These are phyloP conservation scores for Scytalidium lignicola DNA, from an alignment of 2,329 filamentous ascomycete genomes.

Conservation along the genomic window DNA sequence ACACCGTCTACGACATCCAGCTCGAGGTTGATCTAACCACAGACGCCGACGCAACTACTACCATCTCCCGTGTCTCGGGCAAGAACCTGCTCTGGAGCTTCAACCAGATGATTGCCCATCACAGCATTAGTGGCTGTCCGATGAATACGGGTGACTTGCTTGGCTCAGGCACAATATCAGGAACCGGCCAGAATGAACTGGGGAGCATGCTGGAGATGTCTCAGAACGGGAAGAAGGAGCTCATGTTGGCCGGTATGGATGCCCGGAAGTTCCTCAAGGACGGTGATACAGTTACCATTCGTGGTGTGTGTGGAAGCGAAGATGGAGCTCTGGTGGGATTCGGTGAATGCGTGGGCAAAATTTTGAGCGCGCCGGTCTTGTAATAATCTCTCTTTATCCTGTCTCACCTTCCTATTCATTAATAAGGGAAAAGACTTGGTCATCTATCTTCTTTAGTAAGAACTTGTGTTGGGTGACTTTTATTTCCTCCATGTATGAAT, in stretches of 20 bases:
- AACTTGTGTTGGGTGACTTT: too few relatives aligned
- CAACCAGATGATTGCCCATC: constrained; percentile 77
- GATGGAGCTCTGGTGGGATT: constrained; percentile 69
- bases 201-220: constrained; percentile 72
- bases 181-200: constrained; percentile 46
- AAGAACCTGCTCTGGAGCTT: constrained; percentile 76
- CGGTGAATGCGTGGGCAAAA: constrained; percentile 64
- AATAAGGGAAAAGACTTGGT: too few relatives aligned
- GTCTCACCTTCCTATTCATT: too few relatives aligned
- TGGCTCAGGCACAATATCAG: constrained; percentile 75
- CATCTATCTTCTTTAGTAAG: too few relatives aligned
- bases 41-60: constrained; percentile 44
- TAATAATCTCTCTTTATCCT: too few relatives aligned
- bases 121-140: constrained; percentile 70
- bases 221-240: constrained; percentile 58
- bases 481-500: too few relatives aligned
- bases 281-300: constrained; percentile 64
- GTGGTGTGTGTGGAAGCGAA: constrained; percentile 57
- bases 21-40: constrained; percentile 61
- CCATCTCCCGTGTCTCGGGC: constrained; percentile 55
- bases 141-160: constrained; percentile 70
- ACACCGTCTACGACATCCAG: constrained; percentile 63
- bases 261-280: constrained; percentile 69
- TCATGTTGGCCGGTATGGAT: constrained; percentile 59
- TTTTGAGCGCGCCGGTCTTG: constrained; percentile 32